Base-by-base conservation (phyloP, 371 early-diverging fungal species). In the Mucor irregularis region DNA sequence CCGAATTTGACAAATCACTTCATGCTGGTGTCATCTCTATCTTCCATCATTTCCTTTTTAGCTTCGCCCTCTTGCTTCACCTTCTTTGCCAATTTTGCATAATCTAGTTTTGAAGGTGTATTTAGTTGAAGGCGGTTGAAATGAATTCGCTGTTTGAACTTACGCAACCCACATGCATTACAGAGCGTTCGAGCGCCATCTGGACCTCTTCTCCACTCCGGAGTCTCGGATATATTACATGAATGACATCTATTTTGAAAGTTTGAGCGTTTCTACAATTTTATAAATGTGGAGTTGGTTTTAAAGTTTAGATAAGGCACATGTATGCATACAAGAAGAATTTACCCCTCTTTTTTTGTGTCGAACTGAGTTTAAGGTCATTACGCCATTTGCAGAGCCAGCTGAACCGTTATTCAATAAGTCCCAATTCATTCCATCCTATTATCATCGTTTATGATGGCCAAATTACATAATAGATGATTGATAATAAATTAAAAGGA, bases 191-290 rank as follows among this genome's bases (percentile, higher is more conserved):
- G 71, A 5, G 88, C 83, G 4, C 88, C 88, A 58, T 82, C 75
- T 9, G 86, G 88, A 11, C 88, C 88, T 35, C 88, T 78, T 46
- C 88, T 71, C 88, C 88, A 88, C 66, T 82, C 84, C 11, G 88
- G 86, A 11, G 88, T 88, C 35, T 81, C 78, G n/a, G 81, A 75
- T 39, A 78, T 76, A 56, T 78, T 74, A 61, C 88, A 88, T 25
- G 81, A 78, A 38, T 82, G 79, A 31, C 84, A 84, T 30, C 74
- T 70, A 14, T 76, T 78, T 56, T 75, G 81, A 24, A 76, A 74
- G 8, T 68, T 68, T 2, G 72, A 53, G 13, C 70, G 69, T 66
- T 75, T 76, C 68, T 69, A 48, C 16, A 16, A 22, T 21, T 14
- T 11, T 30, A 21, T 13, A 25, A 31, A 24, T 24, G 14, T 34